Evolutionary conservation across 208 protist species (phyloP).

Genomic region (Trypanosoma theileri): DNA sequence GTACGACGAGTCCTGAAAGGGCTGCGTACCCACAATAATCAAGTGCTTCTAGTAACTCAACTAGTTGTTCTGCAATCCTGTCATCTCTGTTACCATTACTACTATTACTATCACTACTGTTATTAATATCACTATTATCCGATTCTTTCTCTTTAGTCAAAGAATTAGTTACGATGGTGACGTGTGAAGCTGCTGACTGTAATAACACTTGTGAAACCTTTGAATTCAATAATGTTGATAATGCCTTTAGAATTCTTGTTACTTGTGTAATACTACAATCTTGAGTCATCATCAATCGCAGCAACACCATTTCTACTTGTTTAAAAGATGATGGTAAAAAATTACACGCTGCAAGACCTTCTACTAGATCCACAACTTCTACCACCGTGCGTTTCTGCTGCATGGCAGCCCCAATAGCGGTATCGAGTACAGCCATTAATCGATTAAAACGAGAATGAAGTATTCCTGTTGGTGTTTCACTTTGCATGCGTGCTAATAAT

Average conservation of each 20-base stretch:
- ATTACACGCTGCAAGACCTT: constrained; percentile 64
- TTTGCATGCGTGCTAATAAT: constrained; percentile 42
- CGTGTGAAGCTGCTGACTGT: constrained; percentile 41
- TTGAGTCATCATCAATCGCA: constrained; percentile 41
- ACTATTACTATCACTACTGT: background rate
- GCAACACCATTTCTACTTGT: constrained; percentile 68
- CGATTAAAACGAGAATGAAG: constrained; percentile 36
- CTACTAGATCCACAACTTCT: constrained; percentile 45
- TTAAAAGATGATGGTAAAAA: constrained; percentile 52
- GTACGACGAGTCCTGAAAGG: constrained; percentile 26
- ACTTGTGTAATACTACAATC: constrained; percentile 25
- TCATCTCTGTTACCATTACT: background rate
- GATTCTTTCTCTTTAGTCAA: background rate
- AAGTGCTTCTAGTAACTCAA: constrained; percentile 22
- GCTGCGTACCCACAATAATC: constrained; percentile 32
- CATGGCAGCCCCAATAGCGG: constrained; percentile 56
- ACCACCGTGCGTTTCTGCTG: constrained; percentile 29
- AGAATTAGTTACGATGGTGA: constrained; percentile 9
- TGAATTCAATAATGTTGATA: constrained; percentile 40
- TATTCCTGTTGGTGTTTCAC: constrained; percentile 17
- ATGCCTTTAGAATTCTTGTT: constrained; percentile 35
- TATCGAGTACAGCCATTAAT: constrained; percentile 47
- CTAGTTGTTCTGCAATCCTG: constrained; percentile 4
- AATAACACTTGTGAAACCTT: constrained; percentile 47
- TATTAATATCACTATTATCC: background rate